Evolutionary conservation across 441 rosid species (phyloP).

Genomic region (Omphalea diandra): DNA sequence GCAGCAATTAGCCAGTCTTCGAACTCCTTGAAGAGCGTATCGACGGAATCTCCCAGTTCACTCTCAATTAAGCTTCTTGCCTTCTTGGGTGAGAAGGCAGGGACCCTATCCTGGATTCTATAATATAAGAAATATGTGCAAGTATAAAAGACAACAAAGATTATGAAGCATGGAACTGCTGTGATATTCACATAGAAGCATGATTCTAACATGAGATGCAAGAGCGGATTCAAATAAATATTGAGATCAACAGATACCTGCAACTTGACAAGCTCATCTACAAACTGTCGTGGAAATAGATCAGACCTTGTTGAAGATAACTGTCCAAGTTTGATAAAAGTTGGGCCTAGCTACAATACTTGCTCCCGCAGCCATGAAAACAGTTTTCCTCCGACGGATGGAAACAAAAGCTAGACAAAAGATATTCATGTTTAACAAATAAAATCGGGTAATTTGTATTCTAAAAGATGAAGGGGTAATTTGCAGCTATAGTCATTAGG

Average conservation of each 20-base stretch:
- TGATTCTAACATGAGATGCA: background rate
- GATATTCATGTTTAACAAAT: background rate
- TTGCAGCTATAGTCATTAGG: too few species aligned
- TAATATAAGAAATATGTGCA: constrained; percentile 6
- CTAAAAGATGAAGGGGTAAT: too few species aligned
- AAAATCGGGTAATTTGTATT: too few species aligned
- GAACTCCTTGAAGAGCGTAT: constrained; percentile 66
- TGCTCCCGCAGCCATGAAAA: constrained; percentile 87
- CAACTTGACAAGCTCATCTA: constrained; percentile 94
- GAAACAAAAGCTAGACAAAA: constrained; percentile 20
- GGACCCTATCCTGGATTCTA: constrained; percentile 72
- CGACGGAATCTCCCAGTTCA: constrained; percentile 79
- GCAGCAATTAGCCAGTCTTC: constrained; percentile 98
- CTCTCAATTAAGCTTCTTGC: constrained; percentile 66
- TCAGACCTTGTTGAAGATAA: constrained; percentile 91
- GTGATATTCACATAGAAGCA: background rate
- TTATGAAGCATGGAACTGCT: background rate
- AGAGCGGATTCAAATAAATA: constrained; percentile 3
- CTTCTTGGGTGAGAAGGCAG: constrained; percentile 85
- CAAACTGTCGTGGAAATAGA: constrained; percentile 82
- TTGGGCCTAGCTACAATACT: constrained; percentile 94
- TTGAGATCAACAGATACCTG: constrained; percentile 52
- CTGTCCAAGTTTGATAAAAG: constrained; percentile 95
- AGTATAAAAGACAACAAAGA: constrained; percentile 3
- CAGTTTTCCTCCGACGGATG: constrained; percentile 60